Base-by-base conservation (phyloP, 352 stramenopile species). In the Phytophthora litchii region DNA sequence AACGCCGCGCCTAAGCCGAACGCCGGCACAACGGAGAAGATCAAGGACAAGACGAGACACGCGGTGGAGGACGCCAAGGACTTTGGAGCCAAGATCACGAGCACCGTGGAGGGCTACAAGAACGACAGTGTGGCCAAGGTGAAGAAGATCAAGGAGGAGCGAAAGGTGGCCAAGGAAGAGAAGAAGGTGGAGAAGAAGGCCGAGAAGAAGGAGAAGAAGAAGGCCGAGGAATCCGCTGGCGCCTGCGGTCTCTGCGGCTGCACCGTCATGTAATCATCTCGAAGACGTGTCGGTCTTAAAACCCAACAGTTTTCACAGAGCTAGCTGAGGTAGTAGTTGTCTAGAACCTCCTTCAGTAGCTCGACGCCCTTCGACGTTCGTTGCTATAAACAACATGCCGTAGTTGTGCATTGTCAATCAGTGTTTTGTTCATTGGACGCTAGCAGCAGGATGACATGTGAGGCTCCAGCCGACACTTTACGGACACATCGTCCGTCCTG, bases 51-150 rank as follows among this genome's bases (percentile, higher is more conserved):
- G 65, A 66, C 64, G 54, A 57, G 64, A 14, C 51, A 74, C 60
- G 62, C 48, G 36, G 68, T 76, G 20, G 73, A 82, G 62, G 72
- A 76, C 44, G 42, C 70, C 17, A 76, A 82, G 63, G 75, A 82
- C 56, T 51, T 78, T 19, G 61, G 64, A 14, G 61, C 65, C 41
- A 72, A 82, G 59, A 59, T 78, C 20, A 69, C 67, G 25, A 76
- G 64, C 56, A 75, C 60, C 57, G 65, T 88, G 11, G 78, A 87
- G 54, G 74, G 79, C 46, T 91, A 91, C 78, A 74, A 85, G 54
- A 88, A 85, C 54, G 76, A 82, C 46, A 91, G 81, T 36, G 74
- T 91, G 21, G 72, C 69, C 34, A 82, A 85, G 70, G 64, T 74
- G 23, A 83, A 86, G 74, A 70, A 83, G 56, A 70, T 74, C 27